A percentile compares a stretch with the other conserved stretches of the same genome.
Evolutionary conservation across 2,329 filamentous ascomycete genomes (phyloP).

Genomic region (Penicillium glabrum): DNA sequence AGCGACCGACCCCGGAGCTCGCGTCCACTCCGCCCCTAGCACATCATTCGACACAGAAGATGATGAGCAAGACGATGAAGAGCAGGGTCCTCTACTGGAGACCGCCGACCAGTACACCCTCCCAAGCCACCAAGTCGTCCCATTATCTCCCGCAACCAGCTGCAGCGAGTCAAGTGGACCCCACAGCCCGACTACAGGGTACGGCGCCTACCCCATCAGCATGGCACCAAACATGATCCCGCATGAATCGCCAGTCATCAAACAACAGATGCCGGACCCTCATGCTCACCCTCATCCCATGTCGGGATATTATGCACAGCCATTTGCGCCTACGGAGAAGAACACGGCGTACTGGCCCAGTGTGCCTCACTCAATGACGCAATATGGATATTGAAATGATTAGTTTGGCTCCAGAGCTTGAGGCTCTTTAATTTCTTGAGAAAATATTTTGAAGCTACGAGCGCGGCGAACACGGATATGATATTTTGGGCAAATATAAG

Average conservation of each 20-base stretch:
- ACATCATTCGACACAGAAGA: neutral
- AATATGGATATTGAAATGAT: slow-evolving; percentile 18
- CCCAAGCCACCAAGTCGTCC: slow-evolving; percentile 4
- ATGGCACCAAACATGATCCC: slow-evolving; percentile 11
- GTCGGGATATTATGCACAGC: slow-evolving; percentile 15
- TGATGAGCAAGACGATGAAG: slow-evolving; percentile 6
- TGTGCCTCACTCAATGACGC: slow-evolving; percentile 5
- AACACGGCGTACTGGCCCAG: slow-evolving; percentile 16
- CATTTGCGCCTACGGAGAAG: slow-evolving; percentile 13
- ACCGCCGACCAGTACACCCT: slow-evolving; percentile 4
- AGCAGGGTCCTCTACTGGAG: slow-evolving; percentile 1
- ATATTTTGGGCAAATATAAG: neutral
- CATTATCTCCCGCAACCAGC: slow-evolving; percentile 20
- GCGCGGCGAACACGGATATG: neutral
- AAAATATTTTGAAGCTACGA: neutral
- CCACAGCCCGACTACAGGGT: slow-evolving; percentile 13
- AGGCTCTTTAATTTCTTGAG: neutral
- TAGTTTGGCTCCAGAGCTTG: neutral
- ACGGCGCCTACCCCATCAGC: slow-evolving; percentile 8
- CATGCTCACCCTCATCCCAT: slow-evolving; percentile 4
- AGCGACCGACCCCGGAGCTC: slow-evolving; percentile 7
- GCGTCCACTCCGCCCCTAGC: slow-evolving; percentile 7
- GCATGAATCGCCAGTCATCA: slow-evolving; percentile 3
- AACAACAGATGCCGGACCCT: slow-evolving; percentile 13
- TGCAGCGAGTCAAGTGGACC: slow-evolving; percentile 19